Evolutionary conservation across 768 basidiomycete genomes (phyloP).

Genomic region (Amanita phalloides): DNA sequence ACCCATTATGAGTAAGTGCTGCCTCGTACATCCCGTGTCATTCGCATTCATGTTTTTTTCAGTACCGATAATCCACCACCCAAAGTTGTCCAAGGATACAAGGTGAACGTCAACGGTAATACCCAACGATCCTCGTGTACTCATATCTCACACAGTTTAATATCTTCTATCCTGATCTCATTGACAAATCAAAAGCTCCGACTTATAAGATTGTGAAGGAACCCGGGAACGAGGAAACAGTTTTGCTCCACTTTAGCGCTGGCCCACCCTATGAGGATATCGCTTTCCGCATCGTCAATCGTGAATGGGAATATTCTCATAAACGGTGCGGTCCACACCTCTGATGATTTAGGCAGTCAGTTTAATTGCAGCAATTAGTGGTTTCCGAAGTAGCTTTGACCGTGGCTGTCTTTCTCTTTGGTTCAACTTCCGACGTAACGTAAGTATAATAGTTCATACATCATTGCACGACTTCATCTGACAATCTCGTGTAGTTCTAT

Average conservation of each 20-base stretch:
- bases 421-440: constrained; percentile 94
- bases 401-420: constrained; percentile 91
- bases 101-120: constrained; percentile 33
- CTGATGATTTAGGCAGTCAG: constrained; percentile 1
- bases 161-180: constrained; percentile 98
- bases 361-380: constrained; percentile 33
- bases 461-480: constrained; percentile 2
- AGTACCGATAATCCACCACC: constrained; percentile 98
- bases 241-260: constrained; percentile 86
- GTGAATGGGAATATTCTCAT: constrained; percentile 98
- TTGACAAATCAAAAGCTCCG: constrained; percentile 95
- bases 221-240: constrained; percentile 91
- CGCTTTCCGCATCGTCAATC: constrained; percentile 94
- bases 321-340: constrained; percentile 50
- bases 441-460: constrained; percentile 27
- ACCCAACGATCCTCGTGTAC: constrained; percentile 2
- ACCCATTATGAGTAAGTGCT: constrained; percentile 92
- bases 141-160: constrained; percentile 50
- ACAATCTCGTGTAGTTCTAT: constrained; percentile 49
- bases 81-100: constrained; percentile 99
- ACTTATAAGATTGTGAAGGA: constrained; percentile 95
- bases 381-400: constrained; percentile 96
- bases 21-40: constrained; percentile 1
- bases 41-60: constrained; percentile 9
- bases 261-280: constrained; percentile 99